phyloP scores from a whole-genome alignment of 2,329 filamentous ascomycete genomes.

The Microcyclospora tardicrescens region DNA sequence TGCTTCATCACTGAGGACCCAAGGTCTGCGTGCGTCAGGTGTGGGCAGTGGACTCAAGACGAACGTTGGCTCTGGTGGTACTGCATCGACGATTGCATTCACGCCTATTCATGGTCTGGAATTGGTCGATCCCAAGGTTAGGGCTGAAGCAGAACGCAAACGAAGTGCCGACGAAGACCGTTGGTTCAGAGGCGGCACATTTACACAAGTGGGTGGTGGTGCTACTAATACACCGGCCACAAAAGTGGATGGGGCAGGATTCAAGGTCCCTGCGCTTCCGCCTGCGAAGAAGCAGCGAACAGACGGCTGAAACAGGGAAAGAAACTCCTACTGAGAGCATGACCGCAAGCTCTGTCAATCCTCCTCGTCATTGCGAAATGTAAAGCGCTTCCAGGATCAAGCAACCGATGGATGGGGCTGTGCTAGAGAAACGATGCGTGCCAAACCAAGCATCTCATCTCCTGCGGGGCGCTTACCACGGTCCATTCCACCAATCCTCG shows the following conservation, averaged over 20 bases:
- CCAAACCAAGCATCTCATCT: too few species aligned
- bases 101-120: constrained; percentile 91
- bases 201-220: constrained; percentile 61
- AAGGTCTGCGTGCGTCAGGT: constrained; percentile 67
- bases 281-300: constrained; percentile 50
- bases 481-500: too few species aligned
- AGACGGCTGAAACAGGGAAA: constrained; percentile 7
- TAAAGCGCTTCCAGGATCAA: too few species aligned
- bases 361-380: too few species aligned
- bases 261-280: constrained; percentile 72
- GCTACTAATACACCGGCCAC: constrained; percentile 23
- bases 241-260: constrained; percentile 49
- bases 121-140: constrained; percentile 83
- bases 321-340: not conserved
- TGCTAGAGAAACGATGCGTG: too few species aligned
- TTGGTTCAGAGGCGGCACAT: constrained; percentile 96
- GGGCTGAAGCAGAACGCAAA: constrained; percentile 78
- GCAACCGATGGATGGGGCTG: too few species aligned
- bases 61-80: constrained; percentile 42
- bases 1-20: constrained; percentile 58
- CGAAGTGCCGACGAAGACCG: constrained; percentile 86
- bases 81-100: constrained; percentile 69
- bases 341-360: too few species aligned
- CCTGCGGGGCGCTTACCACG: too few species aligned
- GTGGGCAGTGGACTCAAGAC: constrained; percentile 44